Percentiles rank a stretch among this genome's conserved stretches.
These are phyloP conservation scores for Botryococcus braunii DNA, from an alignment of 163 green algal genomes.

Conservation along the genomic window DNA sequence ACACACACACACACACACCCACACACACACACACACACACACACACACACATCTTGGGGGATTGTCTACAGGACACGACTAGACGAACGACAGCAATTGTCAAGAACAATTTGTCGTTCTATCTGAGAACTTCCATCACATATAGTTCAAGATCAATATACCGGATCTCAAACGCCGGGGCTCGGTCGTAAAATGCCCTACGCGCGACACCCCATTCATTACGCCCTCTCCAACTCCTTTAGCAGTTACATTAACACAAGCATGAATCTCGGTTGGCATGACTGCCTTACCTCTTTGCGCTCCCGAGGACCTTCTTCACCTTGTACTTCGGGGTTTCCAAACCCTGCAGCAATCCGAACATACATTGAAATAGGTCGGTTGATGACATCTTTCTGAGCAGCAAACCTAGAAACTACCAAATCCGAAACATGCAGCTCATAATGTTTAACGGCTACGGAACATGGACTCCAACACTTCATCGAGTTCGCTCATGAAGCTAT, in stretches of 20 bases:
- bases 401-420: not conserved
- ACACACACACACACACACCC: too few species aligned
- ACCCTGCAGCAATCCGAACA: not conserved
- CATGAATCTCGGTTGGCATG: not conserved
- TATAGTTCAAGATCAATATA: too few species aligned
- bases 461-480: too few species aligned
- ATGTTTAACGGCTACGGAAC: not conserved
- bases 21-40: too few species aligned
- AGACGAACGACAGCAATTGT: too few species aligned
- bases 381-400: not conserved
- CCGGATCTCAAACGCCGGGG: conserved; percentile 1
- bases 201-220: not conserved
- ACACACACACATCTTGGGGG: too few species aligned
- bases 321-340: conserved; percentile 3
- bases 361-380: not conserved
- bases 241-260: too few species aligned
- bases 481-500: too few species aligned
- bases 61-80: too few species aligned
- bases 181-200: conserved; percentile 5
- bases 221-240: not conserved
- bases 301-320: not conserved
- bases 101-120: too few species aligned
- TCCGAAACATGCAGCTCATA: not conserved
- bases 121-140: too few species aligned
- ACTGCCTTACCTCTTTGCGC: not conserved